Base-by-base conservation (phyloP, 352 stramenopile species). In the Phytophthora litchii region DNA sequence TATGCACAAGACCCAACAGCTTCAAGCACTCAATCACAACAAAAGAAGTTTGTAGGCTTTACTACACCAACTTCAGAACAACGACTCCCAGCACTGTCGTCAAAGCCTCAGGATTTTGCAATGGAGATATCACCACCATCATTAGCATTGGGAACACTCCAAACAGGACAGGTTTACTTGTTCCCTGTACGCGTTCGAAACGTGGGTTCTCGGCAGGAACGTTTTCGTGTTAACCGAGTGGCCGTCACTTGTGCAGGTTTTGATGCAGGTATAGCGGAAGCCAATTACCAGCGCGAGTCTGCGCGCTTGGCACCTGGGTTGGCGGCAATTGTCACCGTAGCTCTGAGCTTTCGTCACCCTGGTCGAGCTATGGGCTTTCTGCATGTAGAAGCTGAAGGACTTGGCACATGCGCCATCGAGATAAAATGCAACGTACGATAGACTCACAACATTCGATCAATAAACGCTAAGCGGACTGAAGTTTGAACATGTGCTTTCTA, bases 181-280 rank as follows among this genome's bases (percentile, higher is more conserved):
- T 88, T 89, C 47, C 79, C 79, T 13, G 41, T 89, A 14, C 78
- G 82, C 29, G 60, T 88, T 21, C 81, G 78, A 38, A 93, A 93
- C 29, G 71, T 93, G 12, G 81, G 80, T 3, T 73, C 62, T 25
- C 81, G 72, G 47, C 74, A 89, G 38, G 78, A 93, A 32, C 83
- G 81, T 7, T 93, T 87, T 43, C 81, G 81, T 16, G 78, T 89
- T 4, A 74, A 83, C 25, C 51, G 64, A n/a, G 56, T 89, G 6
- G 54, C 42, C 6, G 76, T 70, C 4, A 77, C 73, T 3, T 72
- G 67, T 48, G 74, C 72, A 12, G 70, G 70, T 4, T 66, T 74
- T 13, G 56, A 68, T 0, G 80, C 81, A 0, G 60, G 46, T 1
- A 80, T 88, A 9, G 74, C 79, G 2, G 65, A 87, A 45, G 78